These are phyloP conservation scores for Russula olivacea DNA, from an alignment of 768 basidiomycete species.

Conservation along the genomic window DNA sequence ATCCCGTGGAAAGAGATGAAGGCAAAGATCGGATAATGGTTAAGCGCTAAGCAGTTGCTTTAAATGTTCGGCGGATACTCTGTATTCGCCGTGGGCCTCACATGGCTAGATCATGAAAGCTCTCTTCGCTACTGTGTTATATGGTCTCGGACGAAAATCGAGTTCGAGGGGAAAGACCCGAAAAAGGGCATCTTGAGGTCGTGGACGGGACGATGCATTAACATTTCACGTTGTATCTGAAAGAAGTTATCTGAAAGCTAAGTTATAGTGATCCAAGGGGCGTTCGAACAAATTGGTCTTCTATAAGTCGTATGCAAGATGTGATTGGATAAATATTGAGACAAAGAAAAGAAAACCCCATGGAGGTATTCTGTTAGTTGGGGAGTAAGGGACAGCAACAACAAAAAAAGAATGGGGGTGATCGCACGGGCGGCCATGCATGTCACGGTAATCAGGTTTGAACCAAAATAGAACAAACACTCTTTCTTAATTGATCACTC, in stretches of 20 bases:
- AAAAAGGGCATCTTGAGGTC: not conserved
- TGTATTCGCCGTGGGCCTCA: too few species aligned
- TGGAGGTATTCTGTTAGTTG: not conserved
- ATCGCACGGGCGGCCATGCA: not conserved
- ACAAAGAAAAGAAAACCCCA: not conserved
- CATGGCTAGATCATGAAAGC: too few species aligned
- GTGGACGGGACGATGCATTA: too few species aligned
- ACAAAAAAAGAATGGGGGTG: not conserved
- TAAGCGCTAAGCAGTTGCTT: too few species aligned
- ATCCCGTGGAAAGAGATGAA: too few species aligned
- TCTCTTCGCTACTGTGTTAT: too few species aligned
- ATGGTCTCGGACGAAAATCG: too few species aligned
- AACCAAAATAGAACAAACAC: not conserved
- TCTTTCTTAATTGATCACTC: not conserved
- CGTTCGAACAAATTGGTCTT: not conserved
- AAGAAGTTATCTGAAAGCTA: too few species aligned
- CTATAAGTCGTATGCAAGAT: not conserved
- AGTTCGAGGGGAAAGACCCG: too few species aligned
- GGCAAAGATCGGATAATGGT: too few species aligned
- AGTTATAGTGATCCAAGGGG: not conserved
- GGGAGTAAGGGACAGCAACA: not conserved
- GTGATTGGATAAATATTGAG: not conserved
- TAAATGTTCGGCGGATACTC: too few species aligned
- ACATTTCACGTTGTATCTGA: too few species aligned
- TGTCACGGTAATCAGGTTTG: not conserved